Evolutionary conservation across 257 asterid genomes (phyloP).

Genomic region (Fraxinus americana): DNA sequence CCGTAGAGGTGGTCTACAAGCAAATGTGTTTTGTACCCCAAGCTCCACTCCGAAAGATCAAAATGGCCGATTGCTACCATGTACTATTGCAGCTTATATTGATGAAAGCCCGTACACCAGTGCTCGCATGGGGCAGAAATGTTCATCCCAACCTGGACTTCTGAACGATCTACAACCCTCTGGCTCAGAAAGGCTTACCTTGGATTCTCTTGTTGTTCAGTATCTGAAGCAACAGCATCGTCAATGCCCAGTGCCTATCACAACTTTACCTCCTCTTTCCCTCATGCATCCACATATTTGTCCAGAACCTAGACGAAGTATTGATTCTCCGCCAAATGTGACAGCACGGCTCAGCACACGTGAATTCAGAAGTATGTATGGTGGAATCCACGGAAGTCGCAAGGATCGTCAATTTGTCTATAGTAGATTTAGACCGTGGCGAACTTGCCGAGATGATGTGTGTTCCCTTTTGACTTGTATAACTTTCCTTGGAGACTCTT

Average conservation of each 20-base stretch:
- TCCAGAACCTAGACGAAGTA: conserved; percentile 87
- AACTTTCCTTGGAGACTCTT: conserved; percentile 81
- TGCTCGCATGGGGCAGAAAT: conserved; percentile 30
- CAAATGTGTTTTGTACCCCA: conserved; percentile 48
- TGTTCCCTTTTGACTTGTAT: conserved; percentile 73
- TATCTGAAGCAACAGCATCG: conserved; percentile 97
- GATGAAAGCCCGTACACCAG: conserved; percentile 49
- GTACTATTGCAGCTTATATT: conserved; percentile 40
- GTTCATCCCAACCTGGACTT: conserved; percentile 58
- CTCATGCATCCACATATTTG: conserved; percentile 95
- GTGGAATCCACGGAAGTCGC: conserved; percentile 80
- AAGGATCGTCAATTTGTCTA: conserved; percentile 93
- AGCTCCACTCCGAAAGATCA: conserved; percentile 52
- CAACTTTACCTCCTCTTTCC: conserved; percentile 96
- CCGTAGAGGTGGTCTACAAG: conserved; percentile 56
- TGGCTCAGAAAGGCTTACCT: conserved; percentile 54
- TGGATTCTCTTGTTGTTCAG: conserved; percentile 93
- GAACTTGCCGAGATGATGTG: conserved; percentile 83
- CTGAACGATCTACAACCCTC: conserved; percentile 61
- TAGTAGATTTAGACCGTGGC: conserved; percentile 95
- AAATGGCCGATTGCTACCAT: conserved; percentile 39
- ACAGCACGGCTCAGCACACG: conserved; percentile 87
- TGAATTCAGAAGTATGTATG: conserved; percentile 72
- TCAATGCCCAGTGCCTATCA: conserved; percentile 96
- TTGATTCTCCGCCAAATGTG: conserved; percentile 91